A percentile compares a stretch with the other conserved stretches of the same genome.
phyloP scores from a whole-genome alignment of 306 rosid species.

The Dryas drummondii region DNA sequence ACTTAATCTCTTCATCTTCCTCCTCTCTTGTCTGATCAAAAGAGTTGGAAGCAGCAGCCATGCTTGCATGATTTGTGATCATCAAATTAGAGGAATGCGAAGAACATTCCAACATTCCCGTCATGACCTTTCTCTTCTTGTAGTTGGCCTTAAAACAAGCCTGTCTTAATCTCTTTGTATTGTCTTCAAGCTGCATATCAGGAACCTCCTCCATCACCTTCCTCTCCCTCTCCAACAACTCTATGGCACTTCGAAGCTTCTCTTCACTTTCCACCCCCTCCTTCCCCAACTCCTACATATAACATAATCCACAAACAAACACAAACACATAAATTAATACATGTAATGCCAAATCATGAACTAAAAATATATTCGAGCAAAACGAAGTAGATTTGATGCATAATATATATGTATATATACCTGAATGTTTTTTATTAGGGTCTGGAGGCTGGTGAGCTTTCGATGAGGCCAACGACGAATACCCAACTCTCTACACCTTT shows the following conservation, averaged over 20 bases:
- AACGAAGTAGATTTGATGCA: too few relatives aligned
- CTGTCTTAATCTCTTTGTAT: conserved; percentile 76
- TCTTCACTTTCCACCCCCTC: conserved; percentile 39
- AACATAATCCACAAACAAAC: not conserved
- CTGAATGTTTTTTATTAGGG: conserved; percentile 66
- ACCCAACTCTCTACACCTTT: conserved; percentile 82
- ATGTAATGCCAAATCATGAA: not conserved
- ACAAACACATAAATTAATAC: not conserved
- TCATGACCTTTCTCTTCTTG: conserved; percentile 67
- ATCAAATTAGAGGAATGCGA: not conserved
- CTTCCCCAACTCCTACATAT: conserved; percentile 50
- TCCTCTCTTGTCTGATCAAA: not conserved
- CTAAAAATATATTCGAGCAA: not conserved
- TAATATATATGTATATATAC: conserved; percentile 17
- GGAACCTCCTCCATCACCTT: conserved; percentile 72
- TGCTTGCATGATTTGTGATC: not conserved
- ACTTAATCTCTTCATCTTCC: conserved; percentile 34
- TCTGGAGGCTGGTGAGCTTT: conserved; percentile 78
- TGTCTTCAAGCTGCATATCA: conserved; percentile 54
- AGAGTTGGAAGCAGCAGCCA: too few relatives aligned
- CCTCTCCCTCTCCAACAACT: conserved; percentile 68
- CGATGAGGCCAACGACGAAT: conserved; percentile 91
- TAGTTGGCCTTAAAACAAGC: conserved; percentile 89
- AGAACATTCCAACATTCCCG: conserved; percentile 2
- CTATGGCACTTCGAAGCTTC: conserved; percentile 49